Evolutionary conservation across 148 eudicot species (phyloP), one percentile per base, ranked within the genome.

Genomic region (Agrostemma githago): DNA sequence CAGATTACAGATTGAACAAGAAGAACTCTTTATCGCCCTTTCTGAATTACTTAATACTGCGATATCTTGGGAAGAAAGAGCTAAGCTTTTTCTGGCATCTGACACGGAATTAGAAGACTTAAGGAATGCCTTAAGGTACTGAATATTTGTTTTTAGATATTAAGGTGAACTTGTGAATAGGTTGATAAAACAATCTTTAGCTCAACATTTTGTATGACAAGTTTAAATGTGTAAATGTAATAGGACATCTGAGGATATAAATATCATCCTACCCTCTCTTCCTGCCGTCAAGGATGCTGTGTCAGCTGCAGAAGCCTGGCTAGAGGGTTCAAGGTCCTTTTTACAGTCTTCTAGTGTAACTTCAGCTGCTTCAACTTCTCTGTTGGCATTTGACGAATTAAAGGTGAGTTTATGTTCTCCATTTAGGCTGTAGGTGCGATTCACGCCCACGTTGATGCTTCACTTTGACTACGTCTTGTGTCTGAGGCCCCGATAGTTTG

Each of bases 1-100:
- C 92, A 96, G 99, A 78, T 80, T 96, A 72, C 96, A 86, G 78
- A 90, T 96, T 81, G 96, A 87, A 46, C 75, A 77, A 71, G 96
- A 90, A 79, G 88, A 78, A 73, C 70, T 77, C 34, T 96, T 92
- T 83, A 74, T 71, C 68, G 78, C 82, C 41, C 81, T 92, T 69
- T 89, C 90, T 59, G 77, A 84, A 72, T 79, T 83, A 77, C 84
- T 79, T 65, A 66, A 83, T 14, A 76, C 81, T 68, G 94, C 96
- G 58, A 51, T 77, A 56, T 57, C 81, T 61, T 92, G 94, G 97
- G 97, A 96, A 83, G 91, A 90, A 79, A 84, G 84, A 77, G 89
- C 95, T 53, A 71, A 46, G 62, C 76, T 80, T 61, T 79, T 89
- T 66, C 85, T 96, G 74, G 82, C 76, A 53, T 77, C 68, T 64